Evolutionary conservation across 495 filamentous ascomycete species (phyloP).

Genomic region (Rostrohypoxylon terebratum): DNA sequence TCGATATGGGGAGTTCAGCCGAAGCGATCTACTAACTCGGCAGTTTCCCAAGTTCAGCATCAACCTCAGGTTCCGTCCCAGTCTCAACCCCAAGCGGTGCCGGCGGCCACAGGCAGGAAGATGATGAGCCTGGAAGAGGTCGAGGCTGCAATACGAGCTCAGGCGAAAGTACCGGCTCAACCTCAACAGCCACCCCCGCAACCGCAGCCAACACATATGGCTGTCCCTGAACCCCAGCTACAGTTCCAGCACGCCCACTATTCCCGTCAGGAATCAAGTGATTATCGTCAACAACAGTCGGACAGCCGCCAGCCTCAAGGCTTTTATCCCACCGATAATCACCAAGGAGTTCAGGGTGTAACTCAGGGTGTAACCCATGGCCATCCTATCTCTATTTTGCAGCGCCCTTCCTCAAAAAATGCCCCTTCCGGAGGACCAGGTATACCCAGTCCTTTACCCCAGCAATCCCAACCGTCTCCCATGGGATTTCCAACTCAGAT

Average conservation of each 20-base stretch:
- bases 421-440: slow-evolving; percentile 43
- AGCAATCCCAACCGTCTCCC: slow-evolving; percentile 60
- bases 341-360: slow-evolving; percentile 38
- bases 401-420: slow-evolving; percentile 57
- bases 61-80: neutral
- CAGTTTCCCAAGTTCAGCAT: slow-evolving; percentile 26
- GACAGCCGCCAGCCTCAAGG: slow-evolving; percentile 44
- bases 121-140: slow-evolving; percentile 98
- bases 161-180: slow-evolving; percentile 61
- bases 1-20: slow-evolving; percentile 86
- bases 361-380: slow-evolving; percentile 50
- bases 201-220: slow-evolving; percentile 44
- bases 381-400: slow-evolving; percentile 61
- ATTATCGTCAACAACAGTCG: slow-evolving; percentile 43
- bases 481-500: slow-evolving; percentile 67
- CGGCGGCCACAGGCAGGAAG: slow-evolving; percentile 67
- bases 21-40: slow-evolving; percentile 63
- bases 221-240: slow-evolving; percentile 47
- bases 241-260: slow-evolving; percentile 41
- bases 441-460: slow-evolving; percentile 44
- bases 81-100: slow-evolving; percentile 40
- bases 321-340: slow-evolving; percentile 42
- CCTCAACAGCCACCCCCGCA: slow-evolving; percentile 45
- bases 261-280: slow-evolving; percentile 40
- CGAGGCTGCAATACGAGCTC: slow-evolving; percentile 88